These are phyloP conservation scores for Neonectria punicea DNA, from an alignment of 2,329 filamentous ascomycete genomes.

Conservation along the genomic window DNA sequence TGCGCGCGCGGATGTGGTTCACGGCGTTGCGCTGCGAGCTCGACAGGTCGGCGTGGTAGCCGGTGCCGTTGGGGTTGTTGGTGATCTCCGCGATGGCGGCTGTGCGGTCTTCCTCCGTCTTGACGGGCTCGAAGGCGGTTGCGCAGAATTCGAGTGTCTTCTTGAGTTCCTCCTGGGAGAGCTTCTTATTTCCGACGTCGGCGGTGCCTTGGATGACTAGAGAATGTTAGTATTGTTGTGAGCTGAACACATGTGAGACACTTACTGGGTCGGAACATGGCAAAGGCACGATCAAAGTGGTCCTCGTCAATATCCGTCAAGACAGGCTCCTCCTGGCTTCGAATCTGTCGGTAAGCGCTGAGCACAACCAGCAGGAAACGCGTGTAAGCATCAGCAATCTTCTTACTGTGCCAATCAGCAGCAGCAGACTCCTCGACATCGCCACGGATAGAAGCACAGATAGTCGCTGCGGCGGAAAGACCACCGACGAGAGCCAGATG, in stretches of 20 bases:
- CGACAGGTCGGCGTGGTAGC: conserved; percentile 34
- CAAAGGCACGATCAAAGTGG: conserved; percentile 56
- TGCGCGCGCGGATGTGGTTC: conserved; percentile 43
- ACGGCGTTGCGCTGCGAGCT: conserved; percentile 41
- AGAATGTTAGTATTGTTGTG: neutral
- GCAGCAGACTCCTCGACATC: conserved; percentile 52
- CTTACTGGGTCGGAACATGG: conserved; percentile 53
- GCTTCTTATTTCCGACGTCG: conserved; percentile 41
- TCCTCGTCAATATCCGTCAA: conserved; percentile 55
- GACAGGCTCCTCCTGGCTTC: conserved; percentile 49
- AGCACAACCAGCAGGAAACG: conserved; percentile 53
- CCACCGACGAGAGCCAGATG: conserved; percentile 56
- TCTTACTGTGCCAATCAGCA: conserved; percentile 55
- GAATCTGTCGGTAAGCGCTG: conserved; percentile 52
- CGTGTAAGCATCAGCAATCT: conserved; percentile 57
- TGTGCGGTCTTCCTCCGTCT: conserved; percentile 18
- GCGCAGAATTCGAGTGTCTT: conserved; percentile 49
- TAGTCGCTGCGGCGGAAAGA: conserved; percentile 58
- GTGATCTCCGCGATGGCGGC: conserved; percentile 23
- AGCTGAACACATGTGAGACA: neutral
- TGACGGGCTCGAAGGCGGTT: conserved; percentile 42
- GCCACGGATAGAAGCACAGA: conserved; percentile 51
- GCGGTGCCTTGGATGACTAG: conserved; percentile 52
- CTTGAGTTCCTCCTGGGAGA: conserved; percentile 45
- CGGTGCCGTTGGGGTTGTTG: conserved; percentile 21